Percentiles rank a stretch among this genome's conserved stretches.
phyloP scores from a whole-genome alignment of 2,329 filamentous ascomycete species.

The Phialocephala subalpina region DNA sequence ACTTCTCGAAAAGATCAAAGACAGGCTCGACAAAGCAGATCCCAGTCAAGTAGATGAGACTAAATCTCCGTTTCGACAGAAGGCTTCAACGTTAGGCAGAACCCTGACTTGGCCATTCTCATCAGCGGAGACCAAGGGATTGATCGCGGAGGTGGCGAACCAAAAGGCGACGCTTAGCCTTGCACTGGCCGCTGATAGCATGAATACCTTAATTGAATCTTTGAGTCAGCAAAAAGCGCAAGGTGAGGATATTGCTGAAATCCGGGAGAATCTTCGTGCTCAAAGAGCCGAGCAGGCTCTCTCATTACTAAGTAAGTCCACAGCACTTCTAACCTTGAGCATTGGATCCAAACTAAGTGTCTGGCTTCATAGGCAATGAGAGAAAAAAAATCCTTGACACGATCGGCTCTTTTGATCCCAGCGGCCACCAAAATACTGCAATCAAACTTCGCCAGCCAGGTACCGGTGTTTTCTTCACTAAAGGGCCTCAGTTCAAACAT shows the following conservation, averaged over 20 bases:
- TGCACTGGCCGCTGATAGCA: constrained; percentile 15
- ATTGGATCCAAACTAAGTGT: too few species aligned
- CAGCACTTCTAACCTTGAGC: too few species aligned
- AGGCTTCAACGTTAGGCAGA: not conserved
- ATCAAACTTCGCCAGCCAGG: constrained; percentile 18
- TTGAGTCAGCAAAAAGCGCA: constrained; percentile 13
- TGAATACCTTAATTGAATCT: not conserved
- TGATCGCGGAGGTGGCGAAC: constrained; percentile 25
- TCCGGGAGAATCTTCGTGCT: not conserved
- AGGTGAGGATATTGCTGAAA: not conserved
- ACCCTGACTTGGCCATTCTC: constrained; percentile 31
- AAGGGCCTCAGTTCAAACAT: constrained; percentile 26
- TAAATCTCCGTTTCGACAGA: too few species aligned
- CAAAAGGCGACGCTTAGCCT: constrained; percentile 31
- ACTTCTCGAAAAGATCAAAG: constrained; percentile 23
- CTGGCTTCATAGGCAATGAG: not conserved
- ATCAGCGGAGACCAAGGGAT: constrained; percentile 15
- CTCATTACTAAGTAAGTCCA: too few species aligned
- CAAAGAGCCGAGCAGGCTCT: not conserved
- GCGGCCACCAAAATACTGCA: constrained; percentile 1
- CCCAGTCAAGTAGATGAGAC: not conserved
- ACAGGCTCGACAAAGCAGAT: constrained; percentile 13
- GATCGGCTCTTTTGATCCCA: constrained; percentile 12
- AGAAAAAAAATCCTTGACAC: constrained; percentile 4
- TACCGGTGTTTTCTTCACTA: constrained; percentile 44